Evolutionary conservation across 805 yeast species (phyloP).

Genomic region (Kazachstania viticola): DNA sequence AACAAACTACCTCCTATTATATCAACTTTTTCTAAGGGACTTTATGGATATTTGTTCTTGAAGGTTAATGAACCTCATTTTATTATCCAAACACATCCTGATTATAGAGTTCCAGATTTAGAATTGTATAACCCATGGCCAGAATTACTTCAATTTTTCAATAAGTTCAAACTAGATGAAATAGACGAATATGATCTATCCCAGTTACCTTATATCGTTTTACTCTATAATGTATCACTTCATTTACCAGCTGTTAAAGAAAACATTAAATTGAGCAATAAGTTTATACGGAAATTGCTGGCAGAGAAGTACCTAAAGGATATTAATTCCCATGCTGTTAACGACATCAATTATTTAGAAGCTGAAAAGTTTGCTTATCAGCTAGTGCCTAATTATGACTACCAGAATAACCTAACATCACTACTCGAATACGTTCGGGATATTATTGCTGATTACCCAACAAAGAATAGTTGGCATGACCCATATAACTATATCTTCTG

Average conservation of each 20-base stretch:
- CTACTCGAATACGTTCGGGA: not conserved
- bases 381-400: no score
- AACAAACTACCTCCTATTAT: constrained; percentile 41
- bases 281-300: not conserved
- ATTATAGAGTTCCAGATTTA: constrained; percentile 41
- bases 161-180: constrained; percentile 36
- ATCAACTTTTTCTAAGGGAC: constrained; percentile 43
- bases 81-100: constrained; percentile 69
- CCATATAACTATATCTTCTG: constrained; percentile 5
- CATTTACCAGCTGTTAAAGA: not conserved
- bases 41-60: constrained; percentile 49
- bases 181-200: constrained; percentile 36
- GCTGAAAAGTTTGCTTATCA: constrained; percentile 34
- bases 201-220: constrained; percentile 47
- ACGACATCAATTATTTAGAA: constrained; percentile 39
- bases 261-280: not conserved
- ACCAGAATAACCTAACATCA: constrained; percentile 28
- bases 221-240: constrained; percentile 2
- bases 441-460: not conserved
- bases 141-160: constrained; percentile 41
- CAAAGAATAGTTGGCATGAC: constrained; percentile 3
- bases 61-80: constrained; percentile 43
- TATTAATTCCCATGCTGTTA: constrained; percentile 26
- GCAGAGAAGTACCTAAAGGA: constrained; percentile 1
- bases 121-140: constrained; percentile 65